A percentile compares a stretch with the other conserved stretches of the same genome.
Evolutionary conservation across 1,139 yeast species (phyloP).

Genomic region (Yamadazyma triangularis): DNA sequence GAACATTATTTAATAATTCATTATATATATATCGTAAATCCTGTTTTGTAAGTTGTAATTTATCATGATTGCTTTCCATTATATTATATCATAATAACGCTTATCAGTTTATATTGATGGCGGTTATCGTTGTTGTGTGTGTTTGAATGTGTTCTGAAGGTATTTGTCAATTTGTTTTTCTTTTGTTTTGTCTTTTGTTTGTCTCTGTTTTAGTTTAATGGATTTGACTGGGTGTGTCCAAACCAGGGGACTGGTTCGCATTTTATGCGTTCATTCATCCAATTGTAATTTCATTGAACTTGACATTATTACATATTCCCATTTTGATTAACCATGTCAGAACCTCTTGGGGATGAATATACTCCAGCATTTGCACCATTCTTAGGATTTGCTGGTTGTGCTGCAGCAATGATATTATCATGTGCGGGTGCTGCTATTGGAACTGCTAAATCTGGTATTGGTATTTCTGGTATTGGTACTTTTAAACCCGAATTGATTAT

Average conservation of each 20-base stretch:
- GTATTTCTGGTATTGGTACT: constrained; percentile 88
- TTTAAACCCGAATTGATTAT: constrained; percentile 78
- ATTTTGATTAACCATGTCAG: constrained; percentile 25
- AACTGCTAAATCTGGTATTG: constrained; percentile 97
- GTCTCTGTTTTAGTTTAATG: neutral
- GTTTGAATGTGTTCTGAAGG: neutral
- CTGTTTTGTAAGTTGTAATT: constrained; percentile 43
- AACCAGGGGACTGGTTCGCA: too few species aligned
- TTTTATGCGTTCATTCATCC: too few species aligned
- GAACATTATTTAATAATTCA: constrained; percentile 34
- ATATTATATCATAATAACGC: neutral
- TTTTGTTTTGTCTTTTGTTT: constrained; percentile 1
- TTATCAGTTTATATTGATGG: neutral
- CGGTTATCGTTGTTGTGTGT: too few species aligned
- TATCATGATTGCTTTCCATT: constrained; percentile 22
- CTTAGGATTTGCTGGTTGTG: constrained; percentile 94
- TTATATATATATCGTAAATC: constrained; percentile 48
- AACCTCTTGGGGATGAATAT: constrained; percentile 46
- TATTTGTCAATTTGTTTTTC: constrained; percentile 1
- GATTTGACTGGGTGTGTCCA: too few species aligned
- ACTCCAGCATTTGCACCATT: constrained; percentile 93
- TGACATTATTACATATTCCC: too few species aligned
- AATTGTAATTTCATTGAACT: too few species aligned
- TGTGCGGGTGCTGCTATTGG: constrained; percentile 98
- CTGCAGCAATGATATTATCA: constrained; percentile 83